phyloP scores from a whole-genome alignment of 1,139 yeast genomes.

The Ogataea hybrid region DNA sequence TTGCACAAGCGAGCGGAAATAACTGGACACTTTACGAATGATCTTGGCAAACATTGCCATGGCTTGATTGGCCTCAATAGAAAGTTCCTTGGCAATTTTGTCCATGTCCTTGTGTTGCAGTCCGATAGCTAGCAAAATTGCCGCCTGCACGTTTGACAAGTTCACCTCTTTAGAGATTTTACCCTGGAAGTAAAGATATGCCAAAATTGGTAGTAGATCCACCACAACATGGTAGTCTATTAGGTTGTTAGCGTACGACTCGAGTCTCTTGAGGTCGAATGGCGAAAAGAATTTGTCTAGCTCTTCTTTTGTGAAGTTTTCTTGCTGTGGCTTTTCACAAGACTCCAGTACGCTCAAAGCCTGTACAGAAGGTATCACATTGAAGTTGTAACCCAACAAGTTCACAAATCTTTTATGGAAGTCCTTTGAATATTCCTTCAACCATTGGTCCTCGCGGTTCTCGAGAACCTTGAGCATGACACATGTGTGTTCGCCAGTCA shows the following conservation, averaged over 20 bases:
- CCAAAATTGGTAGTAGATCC: constrained; percentile 79
- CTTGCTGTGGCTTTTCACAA: constrained; percentile 32
- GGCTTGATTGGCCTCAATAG: constrained; percentile 82
- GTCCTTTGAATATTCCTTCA: constrained; percentile 76
- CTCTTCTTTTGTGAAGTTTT: constrained; percentile 42
- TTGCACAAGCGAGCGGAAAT: constrained; percentile 66
- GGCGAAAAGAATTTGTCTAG: constrained; percentile 80
- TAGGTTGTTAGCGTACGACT: constrained; percentile 88
- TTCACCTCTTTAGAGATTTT: constrained; percentile 54
- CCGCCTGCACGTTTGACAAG: constrained; percentile 86
- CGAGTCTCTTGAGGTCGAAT: constrained; percentile 89
- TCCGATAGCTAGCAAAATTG: constrained; percentile 92
- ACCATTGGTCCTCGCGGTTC: constrained; percentile 68
- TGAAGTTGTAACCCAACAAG: constrained; percentile 80
- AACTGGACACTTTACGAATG: constrained; percentile 74
- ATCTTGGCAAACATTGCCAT: constrained; percentile 98
- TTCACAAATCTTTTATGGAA: constrained; percentile 86
- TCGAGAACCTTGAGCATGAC: constrained; percentile 80
- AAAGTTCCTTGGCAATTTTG: constrained; percentile 72
- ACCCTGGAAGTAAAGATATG: constrained; percentile 67
- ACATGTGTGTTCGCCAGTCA: constrained; percentile 96
- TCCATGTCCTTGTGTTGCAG: constrained; percentile 89
- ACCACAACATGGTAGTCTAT: constrained; percentile 95
- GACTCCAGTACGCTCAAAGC: constrained; percentile 82
- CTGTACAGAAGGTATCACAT: constrained; percentile 76